These are phyloP conservation scores for Fusarium pseudoanthophilum DNA, from an alignment of 2,329 filamentous ascomycete species.

Conservation along the genomic window DNA sequence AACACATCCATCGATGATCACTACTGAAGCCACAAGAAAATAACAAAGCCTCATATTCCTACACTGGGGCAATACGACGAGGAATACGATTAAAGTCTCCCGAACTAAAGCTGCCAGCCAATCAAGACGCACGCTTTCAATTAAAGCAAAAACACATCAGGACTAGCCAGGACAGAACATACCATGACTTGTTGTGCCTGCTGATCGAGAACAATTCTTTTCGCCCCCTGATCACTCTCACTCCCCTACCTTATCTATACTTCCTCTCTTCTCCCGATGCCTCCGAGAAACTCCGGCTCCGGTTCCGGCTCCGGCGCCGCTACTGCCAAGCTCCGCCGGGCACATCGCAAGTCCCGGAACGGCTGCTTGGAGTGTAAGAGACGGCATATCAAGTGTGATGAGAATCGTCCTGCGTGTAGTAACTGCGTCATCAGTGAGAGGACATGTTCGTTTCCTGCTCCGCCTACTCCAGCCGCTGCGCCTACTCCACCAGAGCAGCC, in stretches of 20 bases:
- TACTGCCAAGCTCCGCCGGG: conserved; percentile 48
- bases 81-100: background rate
- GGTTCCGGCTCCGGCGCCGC: conserved; percentile 25
- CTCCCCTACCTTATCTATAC: background rate
- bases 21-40: background rate
- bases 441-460: conserved; percentile 49
- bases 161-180: background rate
- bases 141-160: background rate
- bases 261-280: conserved; percentile 18
- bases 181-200: conserved; percentile 16
- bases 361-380: conserved; percentile 55
- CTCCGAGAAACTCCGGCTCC: conserved; percentile 32
- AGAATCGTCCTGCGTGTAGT: conserved; percentile 53
- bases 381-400: conserved; percentile 57
- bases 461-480: conserved; percentile 7
- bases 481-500: conserved; percentile 19
- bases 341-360: conserved; percentile 55
- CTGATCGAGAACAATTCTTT: conserved; percentile 7
- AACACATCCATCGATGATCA: background rate
- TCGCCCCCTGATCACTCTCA: background rate
- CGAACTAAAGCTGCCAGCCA: background rate
- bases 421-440: conserved; percentile 54
- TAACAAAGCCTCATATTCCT: too few species aligned
- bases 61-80: background rate
- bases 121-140: background rate